These are phyloP conservation scores for Pinus tabuliformis DNA, from an alignment of 75 land plant species.

Conservation along the genomic window DNA sequence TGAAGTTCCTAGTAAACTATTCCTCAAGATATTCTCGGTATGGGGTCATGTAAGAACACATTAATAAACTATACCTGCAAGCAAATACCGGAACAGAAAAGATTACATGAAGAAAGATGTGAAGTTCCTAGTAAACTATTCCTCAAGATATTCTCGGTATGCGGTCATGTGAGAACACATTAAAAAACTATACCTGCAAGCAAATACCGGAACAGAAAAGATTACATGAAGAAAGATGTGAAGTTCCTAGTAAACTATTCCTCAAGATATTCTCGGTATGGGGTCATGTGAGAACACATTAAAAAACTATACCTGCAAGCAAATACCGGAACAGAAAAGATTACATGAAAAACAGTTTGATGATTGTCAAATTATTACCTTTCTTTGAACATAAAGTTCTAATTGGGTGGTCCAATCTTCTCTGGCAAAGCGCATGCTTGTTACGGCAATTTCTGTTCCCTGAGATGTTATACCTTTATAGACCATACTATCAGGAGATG, in stretches of 20 bases:
- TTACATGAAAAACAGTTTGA: not conserved
- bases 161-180: not conserved
- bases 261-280: not conserved
- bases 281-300: not conserved
- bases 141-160: not conserved
- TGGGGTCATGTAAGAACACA: not conserved
- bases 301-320: not conserved
- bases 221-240: not conserved
- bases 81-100: not conserved
- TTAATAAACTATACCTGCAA: not conserved
- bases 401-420: constrained; percentile 63
- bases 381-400: constrained; percentile 71
- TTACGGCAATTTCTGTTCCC: constrained; percentile 91
- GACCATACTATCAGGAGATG: constrained; percentile 68
- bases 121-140: not conserved
- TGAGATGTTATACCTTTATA: constrained; percentile 84
- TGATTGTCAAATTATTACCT: constrained; percentile 40
- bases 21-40: not conserved
- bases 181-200: not conserved
- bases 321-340: not conserved
- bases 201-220: not conserved
- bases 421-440: constrained; percentile 65
- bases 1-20: not conserved
- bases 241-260: not conserved
- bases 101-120: not conserved